phyloP scores from a whole-genome alignment of 2,329 filamentous ascomycete species.

The Thielaviopsis musarum region DNA sequence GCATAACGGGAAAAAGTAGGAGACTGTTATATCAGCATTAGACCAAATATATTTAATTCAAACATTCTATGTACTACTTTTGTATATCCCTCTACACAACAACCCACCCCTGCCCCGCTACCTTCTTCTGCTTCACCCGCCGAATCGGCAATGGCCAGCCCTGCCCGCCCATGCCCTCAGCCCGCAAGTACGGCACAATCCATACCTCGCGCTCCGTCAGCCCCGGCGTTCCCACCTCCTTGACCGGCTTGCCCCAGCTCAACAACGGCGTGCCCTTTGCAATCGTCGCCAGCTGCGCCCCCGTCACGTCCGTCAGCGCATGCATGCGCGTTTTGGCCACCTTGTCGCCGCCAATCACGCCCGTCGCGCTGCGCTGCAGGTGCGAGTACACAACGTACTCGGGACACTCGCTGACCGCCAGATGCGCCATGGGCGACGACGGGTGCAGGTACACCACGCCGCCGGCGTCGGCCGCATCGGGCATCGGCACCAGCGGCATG shows the following conservation, averaged over 20 bases:
- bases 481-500: slow-evolving; percentile 60
- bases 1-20: too few relatives aligned
- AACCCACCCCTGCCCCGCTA: slow-evolving; percentile 57
- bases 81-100: slow-evolving; percentile 28
- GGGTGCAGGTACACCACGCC: slow-evolving; percentile 75
- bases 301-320: slow-evolving; percentile 63
- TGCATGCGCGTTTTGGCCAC: slow-evolving; percentile 70
- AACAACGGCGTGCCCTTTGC: slow-evolving; percentile 75
- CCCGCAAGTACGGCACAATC: slow-evolving; percentile 61
- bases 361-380: slow-evolving; percentile 50
- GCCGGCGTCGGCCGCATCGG: slow-evolving; percentile 19
- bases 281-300: slow-evolving; percentile 57
- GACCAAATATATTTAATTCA: neutral
- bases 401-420: slow-evolving; percentile 57
- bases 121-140: slow-evolving; percentile 67
- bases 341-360: slow-evolving; percentile 28
- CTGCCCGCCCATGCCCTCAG: slow-evolving; percentile 46
- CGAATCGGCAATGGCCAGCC: slow-evolving; percentile 78
- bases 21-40: too few relatives aligned
- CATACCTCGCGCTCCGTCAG: slow-evolving; percentile 51
- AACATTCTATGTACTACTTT: too few relatives aligned
- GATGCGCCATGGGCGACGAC: slow-evolving; percentile 58
- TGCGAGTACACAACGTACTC: slow-evolving; percentile 78
- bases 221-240: slow-evolving; percentile 45
- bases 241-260: slow-evolving; percentile 77